Evolutionary conservation across 2,329 filamentous ascomycete genomes (phyloP).

Genomic region (Fusarium nygamai): DNA sequence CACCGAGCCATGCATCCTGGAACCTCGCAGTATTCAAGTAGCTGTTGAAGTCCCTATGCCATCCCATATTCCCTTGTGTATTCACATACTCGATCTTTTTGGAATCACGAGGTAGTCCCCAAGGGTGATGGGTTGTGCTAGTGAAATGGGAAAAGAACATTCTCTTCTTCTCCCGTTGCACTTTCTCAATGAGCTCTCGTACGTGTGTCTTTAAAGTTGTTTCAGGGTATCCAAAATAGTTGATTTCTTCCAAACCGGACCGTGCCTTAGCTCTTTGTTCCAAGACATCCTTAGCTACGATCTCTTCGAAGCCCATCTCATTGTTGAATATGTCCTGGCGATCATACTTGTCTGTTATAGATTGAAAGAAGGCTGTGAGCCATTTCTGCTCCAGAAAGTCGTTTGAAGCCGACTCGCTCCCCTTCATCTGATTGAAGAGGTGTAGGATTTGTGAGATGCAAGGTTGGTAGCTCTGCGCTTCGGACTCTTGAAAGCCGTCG

Average conservation of each 20-base stretch:
- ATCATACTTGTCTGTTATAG: slow-evolving; percentile 48
- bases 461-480: slow-evolving; percentile 54
- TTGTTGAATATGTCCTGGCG: slow-evolving; percentile 46
- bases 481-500: slow-evolving; percentile 53
- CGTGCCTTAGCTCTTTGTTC: slow-evolving; percentile 21
- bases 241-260: slow-evolving; percentile 33
- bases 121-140: slow-evolving; percentile 49
- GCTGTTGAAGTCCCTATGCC: slow-evolving; percentile 44
- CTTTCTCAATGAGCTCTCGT: slow-evolving; percentile 41
- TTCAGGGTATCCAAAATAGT: slow-evolving; percentile 49
- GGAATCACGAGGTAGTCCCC: slow-evolving; percentile 23
- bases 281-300: slow-evolving; percentile 45
- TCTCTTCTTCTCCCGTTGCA: slow-evolving; percentile 43
- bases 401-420: neutral
- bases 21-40: slow-evolving; percentile 47
- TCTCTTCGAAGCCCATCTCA: slow-evolving; percentile 45
- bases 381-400: slow-evolving; percentile 44
- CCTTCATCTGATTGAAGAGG: slow-evolving; percentile 44
- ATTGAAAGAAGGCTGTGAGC: slow-evolving; percentile 48
- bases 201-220: slow-evolving; percentile 44
- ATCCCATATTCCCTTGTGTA: slow-evolving; percentile 36
- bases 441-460: slow-evolving; percentile 53
- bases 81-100: slow-evolving; percentile 25
- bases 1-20: slow-evolving; percentile 46
- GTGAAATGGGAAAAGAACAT: slow-evolving; percentile 50